Percentiles rank a stretch among this genome's conserved stretches.
These are phyloP conservation scores for Solanum sparsipilum DNA, from an alignment of 257 asterid genomes.

Conservation along the genomic window DNA sequence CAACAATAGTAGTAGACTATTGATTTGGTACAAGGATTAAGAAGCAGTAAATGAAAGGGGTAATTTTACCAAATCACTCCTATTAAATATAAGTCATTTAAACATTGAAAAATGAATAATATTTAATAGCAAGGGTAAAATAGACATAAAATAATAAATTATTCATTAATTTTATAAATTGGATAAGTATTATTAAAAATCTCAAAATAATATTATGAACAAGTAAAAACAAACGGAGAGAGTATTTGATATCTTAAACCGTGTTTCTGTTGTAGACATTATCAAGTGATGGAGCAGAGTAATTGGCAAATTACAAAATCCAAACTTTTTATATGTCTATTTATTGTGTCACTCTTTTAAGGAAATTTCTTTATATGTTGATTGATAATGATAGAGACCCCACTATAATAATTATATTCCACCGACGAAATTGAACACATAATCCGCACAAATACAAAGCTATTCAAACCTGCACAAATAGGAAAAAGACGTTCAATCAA, in stretches of 20 bases:
- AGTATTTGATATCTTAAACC: neutral
- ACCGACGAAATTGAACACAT: slow-evolving; percentile 16
- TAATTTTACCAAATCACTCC: no score
- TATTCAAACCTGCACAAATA: neutral
- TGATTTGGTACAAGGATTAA: no score
- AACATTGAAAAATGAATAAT: no score
- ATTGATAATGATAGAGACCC: neutral
- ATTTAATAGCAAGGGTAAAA: no score
- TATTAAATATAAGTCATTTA: no score
- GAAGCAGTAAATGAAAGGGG: no score
- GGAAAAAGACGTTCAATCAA: neutral
- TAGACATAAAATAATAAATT: no score
- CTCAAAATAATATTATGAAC: no score
- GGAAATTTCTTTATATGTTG: neutral
- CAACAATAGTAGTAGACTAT: no score
- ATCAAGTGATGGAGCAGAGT: neutral
- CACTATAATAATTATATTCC: neutral
- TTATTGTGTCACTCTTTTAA: neutral
- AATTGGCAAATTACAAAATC: neutral
- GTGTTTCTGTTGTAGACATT: neutral
- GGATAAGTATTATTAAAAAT: no score
- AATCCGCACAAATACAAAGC: neutral
- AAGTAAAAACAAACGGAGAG: no score
- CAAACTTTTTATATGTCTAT: neutral
- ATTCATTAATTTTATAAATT: no score